phyloP scores from a whole-genome alignment of 768 basidiomycete species.

The Tricholoma matsutake region DNA sequence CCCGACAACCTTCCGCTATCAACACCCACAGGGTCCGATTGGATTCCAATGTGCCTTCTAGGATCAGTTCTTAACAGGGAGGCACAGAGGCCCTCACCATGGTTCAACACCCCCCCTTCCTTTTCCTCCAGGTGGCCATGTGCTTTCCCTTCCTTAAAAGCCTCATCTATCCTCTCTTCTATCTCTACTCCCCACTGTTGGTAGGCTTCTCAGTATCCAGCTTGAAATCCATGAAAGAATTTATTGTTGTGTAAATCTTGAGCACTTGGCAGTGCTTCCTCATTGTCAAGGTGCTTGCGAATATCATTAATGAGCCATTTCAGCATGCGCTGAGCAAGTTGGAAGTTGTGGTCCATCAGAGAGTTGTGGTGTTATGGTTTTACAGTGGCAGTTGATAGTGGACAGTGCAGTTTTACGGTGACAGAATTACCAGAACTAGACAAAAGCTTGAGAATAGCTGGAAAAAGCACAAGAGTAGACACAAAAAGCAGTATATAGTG shows the following conservation, averaged over 20 bases:
- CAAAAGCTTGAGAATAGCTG: no score
- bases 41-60: no score
- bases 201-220: background rate
- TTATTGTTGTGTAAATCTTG: background rate
- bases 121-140: background rate
- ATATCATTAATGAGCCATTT: background rate
- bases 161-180: background rate
- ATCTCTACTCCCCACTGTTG: background rate
- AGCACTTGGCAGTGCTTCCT: background rate
- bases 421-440: no score
- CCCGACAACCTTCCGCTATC: no score
- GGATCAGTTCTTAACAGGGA: no score
- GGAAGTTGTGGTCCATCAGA: no score
- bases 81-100: background rate
- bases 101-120: background rate
- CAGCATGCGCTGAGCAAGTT: background rate
- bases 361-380: no score
- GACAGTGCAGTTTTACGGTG: no score
- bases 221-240: background rate
- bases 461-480: no score
- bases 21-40: no score
- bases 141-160: background rate
- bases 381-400: no score
- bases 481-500: no score
- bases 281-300: background rate